Evolutionary conservation across 116 monocot genomes (phyloP).

Genomic region (Papilionanthe hybrid): DNA sequence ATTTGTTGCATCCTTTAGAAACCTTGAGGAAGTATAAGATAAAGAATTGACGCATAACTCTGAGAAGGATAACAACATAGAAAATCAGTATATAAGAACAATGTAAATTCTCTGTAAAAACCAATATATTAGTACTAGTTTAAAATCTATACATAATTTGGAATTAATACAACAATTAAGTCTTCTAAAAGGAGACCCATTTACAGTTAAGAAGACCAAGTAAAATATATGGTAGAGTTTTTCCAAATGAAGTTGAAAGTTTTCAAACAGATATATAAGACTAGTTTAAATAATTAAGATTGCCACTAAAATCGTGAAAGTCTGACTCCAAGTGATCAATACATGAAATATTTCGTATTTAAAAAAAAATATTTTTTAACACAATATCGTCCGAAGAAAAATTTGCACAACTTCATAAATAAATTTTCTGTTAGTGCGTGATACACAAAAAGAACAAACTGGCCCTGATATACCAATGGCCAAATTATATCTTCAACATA

Average conservation of each 20-base stretch:
- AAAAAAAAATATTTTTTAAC: background rate
- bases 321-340: background rate
- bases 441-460: background rate
- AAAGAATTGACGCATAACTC: conserved; percentile 90
- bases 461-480: background rate
- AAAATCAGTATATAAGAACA: background rate
- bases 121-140: no score
- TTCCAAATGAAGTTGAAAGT: background rate
- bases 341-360: background rate
- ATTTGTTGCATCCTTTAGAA: conserved; percentile 84
- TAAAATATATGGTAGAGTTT: background rate
- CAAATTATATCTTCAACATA: background rate
- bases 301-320: background rate
- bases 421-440: background rate
- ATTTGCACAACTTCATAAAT: background rate
- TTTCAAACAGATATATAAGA: background rate
- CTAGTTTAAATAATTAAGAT: background rate
- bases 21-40: conserved; percentile 56
- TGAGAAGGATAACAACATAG: conserved; percentile 12
- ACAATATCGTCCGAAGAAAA: background rate
- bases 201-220: no score
- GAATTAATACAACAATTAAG: no score
- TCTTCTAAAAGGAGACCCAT: no score
- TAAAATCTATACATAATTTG: no score
- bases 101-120: background rate